Evolutionary conservation across 148 eudicot genomes (phyloP), one percentile per base, ranked within the genome.

Genomic region (Gaultheria prostrata): DNA sequence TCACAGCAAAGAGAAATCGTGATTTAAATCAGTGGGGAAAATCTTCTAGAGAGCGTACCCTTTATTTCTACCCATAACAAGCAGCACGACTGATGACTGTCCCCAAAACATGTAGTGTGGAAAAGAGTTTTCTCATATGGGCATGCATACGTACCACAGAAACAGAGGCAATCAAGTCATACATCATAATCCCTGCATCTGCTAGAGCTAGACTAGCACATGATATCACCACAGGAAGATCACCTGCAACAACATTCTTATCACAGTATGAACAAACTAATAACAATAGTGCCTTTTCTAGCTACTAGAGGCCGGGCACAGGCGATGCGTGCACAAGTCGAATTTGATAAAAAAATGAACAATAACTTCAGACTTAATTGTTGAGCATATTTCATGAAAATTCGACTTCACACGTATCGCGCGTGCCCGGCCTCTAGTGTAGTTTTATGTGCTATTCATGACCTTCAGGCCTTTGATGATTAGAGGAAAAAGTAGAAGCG

Each of bases 171-270:
- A 97, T 92, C 85, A 97, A 88, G 88, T 97, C 99, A 91, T 94
- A 94, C 91, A 97, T 85, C 95, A 92, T 87, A 77, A 97, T 97
- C 87, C 99, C 99, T 18, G 99, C 98, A 93, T 97, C 98, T 56
- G 97, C 98, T 75, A 97, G 86, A 86, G 99, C 99, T 85, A 97
- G 97, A 87, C 98, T 97, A 49, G 99, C 98, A 88, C 98, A 94
- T 63, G 99, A 92, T 88, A 93, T 92, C 84, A 97, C 91, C 80
- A 97, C 95, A 45, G 99, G 97, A 77, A 97, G 98, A 90, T 94
- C 99, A 83, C 99, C 99, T 96, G 89, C 83, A 83, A 80, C 72
- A 78, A 85, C 43, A 65, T 11, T 63, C 51, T 71, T 12, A 46
- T 85, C 53, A 76, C 76, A 15, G 76, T 50, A 80, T 45, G 30